Evolutionary conservation across 2,329 filamentous ascomycete species (phyloP), one percentile per base, ranked within the genome.

Genomic region (Fusarium sp.): DNA sequence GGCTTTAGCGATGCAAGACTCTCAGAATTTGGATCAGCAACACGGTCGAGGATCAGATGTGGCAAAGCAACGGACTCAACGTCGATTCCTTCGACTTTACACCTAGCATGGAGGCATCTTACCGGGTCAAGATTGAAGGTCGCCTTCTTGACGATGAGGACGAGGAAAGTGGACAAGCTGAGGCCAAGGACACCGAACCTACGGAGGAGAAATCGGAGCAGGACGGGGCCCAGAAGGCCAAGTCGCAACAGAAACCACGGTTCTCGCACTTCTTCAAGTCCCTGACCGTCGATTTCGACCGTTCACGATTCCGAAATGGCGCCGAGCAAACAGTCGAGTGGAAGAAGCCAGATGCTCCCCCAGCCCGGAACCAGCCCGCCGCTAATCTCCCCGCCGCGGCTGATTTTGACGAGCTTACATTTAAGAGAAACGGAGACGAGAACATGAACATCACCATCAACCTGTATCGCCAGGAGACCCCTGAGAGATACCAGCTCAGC

Each of bases 21-120:
- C 86, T 99, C 80, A 92, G 95, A 67, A 89, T 99, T 69, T 98
- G 94, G 94, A 91, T 99, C 75, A 95, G 91, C 76, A 99, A 99
- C 81, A 97, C 94, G 1, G 94, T 92, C 36, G 94, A 98, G 80
- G 94, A 96, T 77, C 96, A 99, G 82, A 91, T 92, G 34, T 98
- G 96, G 96, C 96, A 99, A 82, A 87, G 86, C 40, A 89, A 86
- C 73, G 85, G 85, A 41, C 84, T 92, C 65, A 91, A 91, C 65
- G 87, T 91, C 11, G 91, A 95, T 77, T 89, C 89, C 37, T 96
- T 96, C 71, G 94, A 97, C 77, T 95, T 97, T 76, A 91, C 90
- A 56, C 90, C 91, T 55, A 94, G 90, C 68, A 87, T 88, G 72
- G 92, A 94, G 73, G 92, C 94, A 3, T 92, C 91, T 11, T 99